Evolutionary conservation across 306 rosid genomes (phyloP), one percentile per base, ranked within the genome.

Genomic region (Coriaria nepalensis): DNA sequence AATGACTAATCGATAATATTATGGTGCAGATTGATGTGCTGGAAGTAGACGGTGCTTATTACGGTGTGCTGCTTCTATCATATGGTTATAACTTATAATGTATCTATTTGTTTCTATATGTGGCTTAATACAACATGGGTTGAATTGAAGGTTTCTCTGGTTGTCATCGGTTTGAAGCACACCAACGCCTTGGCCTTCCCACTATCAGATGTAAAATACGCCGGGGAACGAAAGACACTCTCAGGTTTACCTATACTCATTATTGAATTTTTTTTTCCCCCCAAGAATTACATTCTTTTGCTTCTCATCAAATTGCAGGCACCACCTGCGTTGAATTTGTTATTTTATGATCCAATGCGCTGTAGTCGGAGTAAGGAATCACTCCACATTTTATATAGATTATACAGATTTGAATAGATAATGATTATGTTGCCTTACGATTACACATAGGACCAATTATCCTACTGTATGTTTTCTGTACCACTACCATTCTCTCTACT

Each of bases 101-200:
- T n/a, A n/a, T n/a, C n/a, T n/a, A n/a, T n/a, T n/a, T n/a, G n/a
- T n/a, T n/a, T n/a, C n/a, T n/a, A n/a, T n/a, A n/a, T n/a, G n/a
- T n/a, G n/a, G n/a, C n/a, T n/a, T n/a, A n/a, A n/a, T n/a, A n/a
- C n/a, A n/a, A n/a, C n/a, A n/a, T n/a, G n/a, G n/a, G n/a, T n/a
- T n/a, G n/a, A n/a, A n/a, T n/a, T n/a, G n/a, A 34, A 84, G 97
- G 97, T 57, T 90, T 90, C 70, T 90, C 94, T 6, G 95, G 95
- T 13, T 90, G 97, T 64, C 97, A 84, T 62, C 97, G 95, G 35
- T 84, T 74, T 0, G 97, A 90, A 56, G 95, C 97, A 57, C 97
- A 90, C 67, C 97, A 90, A 45, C 80, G 69, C 45, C 90, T 84
- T 29, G 93, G 95, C 32, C 87, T 90, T 46, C 82, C 90, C 9